Base-by-base conservation (phyloP, 2,329 filamentous ascomycete species). In the Aspergillus sp. region DNA sequence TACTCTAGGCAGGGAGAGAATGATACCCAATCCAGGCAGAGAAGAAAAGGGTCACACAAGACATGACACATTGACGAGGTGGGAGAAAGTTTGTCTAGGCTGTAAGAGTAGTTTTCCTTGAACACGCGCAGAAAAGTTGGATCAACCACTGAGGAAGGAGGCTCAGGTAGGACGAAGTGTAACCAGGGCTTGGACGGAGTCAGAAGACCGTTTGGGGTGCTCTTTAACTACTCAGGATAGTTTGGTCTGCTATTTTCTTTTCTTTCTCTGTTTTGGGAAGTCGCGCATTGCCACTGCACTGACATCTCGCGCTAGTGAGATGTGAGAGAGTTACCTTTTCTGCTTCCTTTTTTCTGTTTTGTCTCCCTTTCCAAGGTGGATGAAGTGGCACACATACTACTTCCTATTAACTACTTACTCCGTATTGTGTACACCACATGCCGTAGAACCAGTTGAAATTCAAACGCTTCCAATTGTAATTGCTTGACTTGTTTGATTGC, bases 121-220 rank as follows among this genome's bases (percentile, higher is more conserved):
- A 55, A 38, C 39, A 55, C 52, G 52, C 52, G 52, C 39, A 55
- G 52, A n/a, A 30, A 30, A 12, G 9, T 32, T 36, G 32, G 38
- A 21, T 30, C 23, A 55, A 23, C 53, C 53, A 55, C 25, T 43
- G 17, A 55, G 25, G n/a, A 36, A 12, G 30, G 4, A 17, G 10
- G 25, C 17, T 55, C 53, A 17, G 39, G 53, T 55, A 7, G 53
- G 12, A 55, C 53, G 13, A 36, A 36, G 53, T 55, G 53, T 47
- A 19, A 55, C 53, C 23, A 28, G 23, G 28, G 53, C 53, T 32
- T 23, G 39, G 39, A 55, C 53, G 19, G 15, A 36, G 53, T 55
- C 53, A 55, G 53, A 55, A 55, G 53, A 55, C 53, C 53, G 53
- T 45, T 55, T 36, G 10, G 32, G 12, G 12, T 36, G 38, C 5